phyloP scores from a whole-genome alignment of 257 asterid genomes.

The Petunia secreta region DNA sequence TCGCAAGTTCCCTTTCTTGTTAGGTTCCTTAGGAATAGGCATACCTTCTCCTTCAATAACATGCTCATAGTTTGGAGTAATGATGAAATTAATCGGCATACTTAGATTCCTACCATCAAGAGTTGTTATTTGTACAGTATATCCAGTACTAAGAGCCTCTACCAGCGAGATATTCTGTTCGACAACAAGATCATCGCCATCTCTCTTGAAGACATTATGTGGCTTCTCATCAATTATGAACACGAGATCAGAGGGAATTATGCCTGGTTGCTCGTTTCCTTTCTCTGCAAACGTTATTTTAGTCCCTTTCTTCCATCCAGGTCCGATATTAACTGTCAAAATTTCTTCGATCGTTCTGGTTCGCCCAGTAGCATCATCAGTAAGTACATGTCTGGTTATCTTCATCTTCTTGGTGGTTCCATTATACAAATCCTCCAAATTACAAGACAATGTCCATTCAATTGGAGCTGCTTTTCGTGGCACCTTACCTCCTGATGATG shows the following conservation, averaged over 20 bases:
- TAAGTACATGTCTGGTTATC: slow-evolving; percentile 59
- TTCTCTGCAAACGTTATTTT: slow-evolving; percentile 92
- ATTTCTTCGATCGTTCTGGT: slow-evolving; percentile 68
- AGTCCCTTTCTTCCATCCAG: slow-evolving; percentile 98
- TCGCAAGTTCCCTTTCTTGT: slow-evolving; percentile 72
- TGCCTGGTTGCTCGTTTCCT: slow-evolving; percentile 79
- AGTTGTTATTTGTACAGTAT: slow-evolving; percentile 65
- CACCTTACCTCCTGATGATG: slow-evolving; percentile 26
- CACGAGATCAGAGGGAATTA: slow-evolving; percentile 79
- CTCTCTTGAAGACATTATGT: slow-evolving; percentile 72
- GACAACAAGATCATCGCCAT: slow-evolving; percentile 74
- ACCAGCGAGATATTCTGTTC: slow-evolving; percentile 74
- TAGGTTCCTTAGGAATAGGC: slow-evolving; percentile 93
- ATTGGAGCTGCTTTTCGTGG: slow-evolving; percentile 58
- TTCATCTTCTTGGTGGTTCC: slow-evolving; percentile 78
- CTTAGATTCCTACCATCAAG: slow-evolving; percentile 77
- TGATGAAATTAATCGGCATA: slow-evolving; percentile 59
- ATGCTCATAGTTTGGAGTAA: slow-evolving; percentile 77
- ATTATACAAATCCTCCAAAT: slow-evolving; percentile 74
- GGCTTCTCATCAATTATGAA: slow-evolving; percentile 91
- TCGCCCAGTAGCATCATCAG: slow-evolving; percentile 58
- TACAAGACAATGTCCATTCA: slow-evolving; percentile 59
- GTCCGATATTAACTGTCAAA: slow-evolving; percentile 73
- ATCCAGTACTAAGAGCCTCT: slow-evolving; percentile 76
- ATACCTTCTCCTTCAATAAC: slow-evolving; percentile 85